A percentile compares a stretch with the other conserved stretches of the same genome.
Conservation (phyloP, 108 stramenopile genomes). For the Cyclotella sp. region DNA sequence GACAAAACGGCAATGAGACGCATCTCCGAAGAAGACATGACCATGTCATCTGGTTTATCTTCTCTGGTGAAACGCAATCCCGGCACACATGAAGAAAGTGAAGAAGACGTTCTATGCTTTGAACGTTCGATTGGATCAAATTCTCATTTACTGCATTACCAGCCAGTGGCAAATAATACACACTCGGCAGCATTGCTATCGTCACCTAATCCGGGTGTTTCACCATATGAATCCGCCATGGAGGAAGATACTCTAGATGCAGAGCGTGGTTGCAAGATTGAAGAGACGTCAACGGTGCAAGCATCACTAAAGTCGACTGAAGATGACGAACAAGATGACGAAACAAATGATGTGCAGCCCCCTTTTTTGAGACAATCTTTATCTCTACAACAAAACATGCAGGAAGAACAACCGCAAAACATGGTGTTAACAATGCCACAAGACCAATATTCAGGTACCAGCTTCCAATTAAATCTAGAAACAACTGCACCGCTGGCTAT, state of each 20-base stretch:
- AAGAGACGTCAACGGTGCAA: background rate
- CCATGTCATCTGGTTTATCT: background rate
- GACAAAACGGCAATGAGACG: background rate
- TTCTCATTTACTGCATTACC: conserved; percentile 1
- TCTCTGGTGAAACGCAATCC: background rate
- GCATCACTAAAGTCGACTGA: background rate
- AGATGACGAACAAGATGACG: background rate
- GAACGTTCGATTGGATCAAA: conserved; percentile 4
- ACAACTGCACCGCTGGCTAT: conserved; percentile 2
- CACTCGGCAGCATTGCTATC: background rate
- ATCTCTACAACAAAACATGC: background rate
- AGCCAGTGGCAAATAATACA: background rate
- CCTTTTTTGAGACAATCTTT: background rate
- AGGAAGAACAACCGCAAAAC: background rate
- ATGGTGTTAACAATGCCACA: background rate
- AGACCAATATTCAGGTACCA: background rate
- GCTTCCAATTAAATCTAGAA: background rate
- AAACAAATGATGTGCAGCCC: too few species aligned
- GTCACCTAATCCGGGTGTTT: background rate
- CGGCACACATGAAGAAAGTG: background rate
- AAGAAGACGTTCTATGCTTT: background rate
- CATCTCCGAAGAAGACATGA: background rate
- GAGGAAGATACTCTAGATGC: background rate
- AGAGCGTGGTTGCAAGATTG: background rate
- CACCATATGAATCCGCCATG: background rate